Evolutionary conservation across 495 filamentous ascomycete genomes (phyloP), one percentile per base, ranked within the genome.

Genomic region (Cercophora scortea): DNA sequence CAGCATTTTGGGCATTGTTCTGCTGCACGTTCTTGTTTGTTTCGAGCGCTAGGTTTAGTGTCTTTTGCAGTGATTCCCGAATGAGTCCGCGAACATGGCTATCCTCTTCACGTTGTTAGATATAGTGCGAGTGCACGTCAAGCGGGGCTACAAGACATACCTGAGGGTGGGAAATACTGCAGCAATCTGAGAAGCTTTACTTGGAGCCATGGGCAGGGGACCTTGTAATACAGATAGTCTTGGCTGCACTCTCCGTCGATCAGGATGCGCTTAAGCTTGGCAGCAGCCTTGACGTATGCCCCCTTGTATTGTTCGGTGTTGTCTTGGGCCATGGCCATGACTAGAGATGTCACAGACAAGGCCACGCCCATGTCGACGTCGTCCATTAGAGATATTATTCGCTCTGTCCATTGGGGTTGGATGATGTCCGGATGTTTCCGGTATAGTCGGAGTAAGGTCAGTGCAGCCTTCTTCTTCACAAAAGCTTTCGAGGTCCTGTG

Each of bases 11-110:
- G 1, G 94, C 94, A 70, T 99, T 99, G 65, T 99, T 99, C 65
- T 99, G 93, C 70, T 99, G 94, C 13, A 97, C 94, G 58, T 99
- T 97, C 72, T 97, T 99, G 11, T 89, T 92, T 61, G 89, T 88
- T 57, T 95, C 90, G 75, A 95, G 81, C 1, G 93, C 93, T 35
- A 85, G 70, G 61, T 96, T 86, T 62, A 99, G 79, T 13, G 96
- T 94, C 60, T 86, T 88, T 64, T 92, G 85, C 18, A 97, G 69
- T 6, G 92, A 93, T 58, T 96, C 88, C 33, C 94, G 86, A 46
- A 99, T 95, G 62, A 97, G 84, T 40, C 88, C 84, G 46, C 92
- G 87, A 19, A 95, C 84, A 64, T 94, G 88, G 55, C 85, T 89
- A 61, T 99, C 94, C 59, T 96, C 91, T 93, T 53, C 18, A 36